These are phyloP conservation scores for Xylaria castorea DNA, from an alignment of 495 filamentous ascomycete species.

Conservation along the genomic window DNA sequence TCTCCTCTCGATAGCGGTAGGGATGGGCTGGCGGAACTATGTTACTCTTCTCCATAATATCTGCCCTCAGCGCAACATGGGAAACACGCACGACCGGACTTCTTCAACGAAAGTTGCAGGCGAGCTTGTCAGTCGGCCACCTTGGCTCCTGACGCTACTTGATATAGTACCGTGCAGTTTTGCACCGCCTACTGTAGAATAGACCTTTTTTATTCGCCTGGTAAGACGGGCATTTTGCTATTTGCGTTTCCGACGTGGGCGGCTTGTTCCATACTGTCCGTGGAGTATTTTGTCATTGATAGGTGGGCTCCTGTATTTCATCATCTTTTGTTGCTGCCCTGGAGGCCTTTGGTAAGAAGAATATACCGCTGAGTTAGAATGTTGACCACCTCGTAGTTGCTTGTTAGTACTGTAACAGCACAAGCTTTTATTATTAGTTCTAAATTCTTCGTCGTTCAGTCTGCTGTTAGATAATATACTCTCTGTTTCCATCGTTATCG, in stretches of 20 bases:
- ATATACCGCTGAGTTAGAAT: neutral
- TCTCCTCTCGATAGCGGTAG: neutral
- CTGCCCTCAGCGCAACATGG: neutral
- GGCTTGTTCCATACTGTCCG: constrained; percentile 24
- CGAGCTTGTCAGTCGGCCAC: constrained; percentile 26
- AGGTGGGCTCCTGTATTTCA: neutral
- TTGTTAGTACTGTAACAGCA: neutral
- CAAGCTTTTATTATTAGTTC: neutral
- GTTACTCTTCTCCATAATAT: neutral
- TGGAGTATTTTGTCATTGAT: neutral
- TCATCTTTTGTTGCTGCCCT: neutral
- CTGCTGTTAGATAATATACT: neutral
- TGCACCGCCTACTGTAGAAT: constrained; percentile 20
- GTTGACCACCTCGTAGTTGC: neutral
- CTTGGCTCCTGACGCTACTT: constrained; percentile 22
- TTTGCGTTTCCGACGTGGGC: constrained; percentile 23
- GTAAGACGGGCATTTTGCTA: constrained; percentile 25
- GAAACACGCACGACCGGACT: neutral
- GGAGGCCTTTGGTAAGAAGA: neutral
- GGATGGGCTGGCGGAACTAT: neutral
- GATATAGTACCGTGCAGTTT: constrained; percentile 32
- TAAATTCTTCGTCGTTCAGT: neutral
- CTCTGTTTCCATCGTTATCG: neutral
- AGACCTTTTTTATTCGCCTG: neutral
- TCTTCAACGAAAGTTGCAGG: constrained; percentile 13